Conservation (phyloP, 805 yeast species). For the Sugiyamaella smithiae region DNA sequence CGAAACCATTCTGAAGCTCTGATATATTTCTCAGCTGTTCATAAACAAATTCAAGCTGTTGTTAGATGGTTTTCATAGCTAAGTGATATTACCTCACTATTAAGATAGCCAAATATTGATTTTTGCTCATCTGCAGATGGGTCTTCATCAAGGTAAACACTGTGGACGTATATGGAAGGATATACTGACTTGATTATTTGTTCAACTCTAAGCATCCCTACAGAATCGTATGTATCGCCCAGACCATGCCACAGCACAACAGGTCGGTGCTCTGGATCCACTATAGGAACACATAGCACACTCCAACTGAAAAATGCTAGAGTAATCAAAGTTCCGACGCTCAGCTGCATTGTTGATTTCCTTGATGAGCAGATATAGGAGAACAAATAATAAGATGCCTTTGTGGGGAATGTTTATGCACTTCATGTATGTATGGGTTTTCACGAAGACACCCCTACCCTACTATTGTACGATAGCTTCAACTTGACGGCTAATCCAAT, state of each 20-base stretch:
- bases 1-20: slow-evolving; percentile 54
- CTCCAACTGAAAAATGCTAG: no score
- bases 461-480: no score
- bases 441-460: no score
- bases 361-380: no score
- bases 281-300: no score
- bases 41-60: slow-evolving; percentile 49
- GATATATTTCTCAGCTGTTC: slow-evolving; percentile 46
- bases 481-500: no score
- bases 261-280: slow-evolving; percentile 41
- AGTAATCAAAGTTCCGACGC: no score
- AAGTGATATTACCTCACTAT: slow-evolving; percentile 45
- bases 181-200: slow-evolving; percentile 42
- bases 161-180: slow-evolving; percentile 54
- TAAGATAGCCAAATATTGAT: slow-evolving; percentile 59
- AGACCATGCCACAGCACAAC: slow-evolving; percentile 83
- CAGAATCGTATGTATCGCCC: slow-evolving; percentile 69
- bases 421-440: no score
- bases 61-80: slow-evolving; percentile 1
- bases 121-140: slow-evolving; percentile 51
- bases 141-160: slow-evolving; percentile 50
- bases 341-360: no score
- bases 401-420: no score
- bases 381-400: no score
- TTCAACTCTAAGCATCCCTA: slow-evolving; percentile 50